Conservation (phyloP, 2,329 filamentous ascomycete genomes). For the Aspergillus hortae region DNA sequence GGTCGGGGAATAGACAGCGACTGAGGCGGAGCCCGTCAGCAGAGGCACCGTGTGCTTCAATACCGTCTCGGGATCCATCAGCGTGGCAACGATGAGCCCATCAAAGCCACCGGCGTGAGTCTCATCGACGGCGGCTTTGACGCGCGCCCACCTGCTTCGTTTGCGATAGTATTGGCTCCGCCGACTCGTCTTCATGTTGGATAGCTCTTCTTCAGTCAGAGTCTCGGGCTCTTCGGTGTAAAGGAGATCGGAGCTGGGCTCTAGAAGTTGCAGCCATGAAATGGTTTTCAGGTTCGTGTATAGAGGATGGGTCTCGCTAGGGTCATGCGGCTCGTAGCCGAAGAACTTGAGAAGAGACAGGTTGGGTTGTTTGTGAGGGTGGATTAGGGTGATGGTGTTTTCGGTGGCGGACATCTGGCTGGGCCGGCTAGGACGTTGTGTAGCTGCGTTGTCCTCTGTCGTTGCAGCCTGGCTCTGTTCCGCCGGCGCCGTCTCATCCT, state of each 20-base stretch:
- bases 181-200: constrained; percentile 74
- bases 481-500: background rate
- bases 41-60: constrained; percentile 74
- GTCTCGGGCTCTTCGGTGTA: constrained; percentile 65
- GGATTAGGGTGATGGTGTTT: constrained; percentile 56
- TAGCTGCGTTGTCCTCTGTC: constrained; percentile 9
- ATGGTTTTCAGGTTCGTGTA: constrained; percentile 76
- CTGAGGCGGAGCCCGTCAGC: constrained; percentile 74
- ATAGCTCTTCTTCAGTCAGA: constrained; percentile 59
- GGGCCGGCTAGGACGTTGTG: constrained; percentile 14
- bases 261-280: constrained; percentile 87
- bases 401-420: constrained; percentile 45
- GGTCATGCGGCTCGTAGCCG: constrained; percentile 69
- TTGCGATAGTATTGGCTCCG: constrained; percentile 86
- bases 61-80: constrained; percentile 76
- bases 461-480: constrained; percentile 16
- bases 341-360: constrained; percentile 86
- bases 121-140: constrained; percentile 68
- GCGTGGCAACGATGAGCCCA: constrained; percentile 75
- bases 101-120: constrained; percentile 74
- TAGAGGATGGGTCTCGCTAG: constrained; percentile 68
- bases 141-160: constrained; percentile 73
- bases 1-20: constrained; percentile 79
- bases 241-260: constrained; percentile 69
- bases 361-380: constrained; percentile 75